Base-by-base conservation (phyloP, 1,284 basidiomycete species). In the Cryptococcus sp. region DNA sequence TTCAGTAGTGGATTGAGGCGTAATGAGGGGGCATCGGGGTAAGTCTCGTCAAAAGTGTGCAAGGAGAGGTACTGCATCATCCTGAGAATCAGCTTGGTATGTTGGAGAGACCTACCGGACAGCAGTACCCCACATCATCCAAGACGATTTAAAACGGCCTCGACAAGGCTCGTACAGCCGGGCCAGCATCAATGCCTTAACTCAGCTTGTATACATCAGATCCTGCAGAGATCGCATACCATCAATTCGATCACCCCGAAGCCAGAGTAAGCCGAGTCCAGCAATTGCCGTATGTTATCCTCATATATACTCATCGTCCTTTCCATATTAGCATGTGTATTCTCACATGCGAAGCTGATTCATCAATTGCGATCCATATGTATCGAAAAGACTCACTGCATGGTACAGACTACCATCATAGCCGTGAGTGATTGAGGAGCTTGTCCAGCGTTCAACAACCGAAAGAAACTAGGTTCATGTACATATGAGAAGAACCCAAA, bases 11-110 rank as follows among this genome's bases (percentile, higher is more conserved):
- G 50, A 24, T 47, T 52, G 32, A 46, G 32, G 4, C 42, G 24
- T 11, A 18, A 25, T 7, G 42, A n/a, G 5, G 22, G 49, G 11
- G 32, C 21, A 1, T 28, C 22, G 3, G 49, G 32, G 22, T 52
- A 52, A 3, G 49, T 50, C 21, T 46, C 48, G 50, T 58, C 56
- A 18, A 52, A 53, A 3, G 39, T 55, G 21, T 52, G 50, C 9
- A 58, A 48, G 4, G 53, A 55, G 40, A 58, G 47, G 36, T 51
- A 48, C 45, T 58, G 56, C 56, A 58, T 58, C 56, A 58, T 58
- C 25, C 55, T 57, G 32, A 32, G 3, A 22, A 19, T 31, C 23
- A 45, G 39, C 25, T 14, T 1, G 4, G 23, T 43, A 5, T 43
- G 14, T 7, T 7, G 18, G 9, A 14, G 10, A 19, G 7, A 39